Percentiles rank a stretch among this genome's conserved stretches.
phyloP scores from a whole-genome alignment of 73 alveolate species.

The Halteria grandinella region DNA sequence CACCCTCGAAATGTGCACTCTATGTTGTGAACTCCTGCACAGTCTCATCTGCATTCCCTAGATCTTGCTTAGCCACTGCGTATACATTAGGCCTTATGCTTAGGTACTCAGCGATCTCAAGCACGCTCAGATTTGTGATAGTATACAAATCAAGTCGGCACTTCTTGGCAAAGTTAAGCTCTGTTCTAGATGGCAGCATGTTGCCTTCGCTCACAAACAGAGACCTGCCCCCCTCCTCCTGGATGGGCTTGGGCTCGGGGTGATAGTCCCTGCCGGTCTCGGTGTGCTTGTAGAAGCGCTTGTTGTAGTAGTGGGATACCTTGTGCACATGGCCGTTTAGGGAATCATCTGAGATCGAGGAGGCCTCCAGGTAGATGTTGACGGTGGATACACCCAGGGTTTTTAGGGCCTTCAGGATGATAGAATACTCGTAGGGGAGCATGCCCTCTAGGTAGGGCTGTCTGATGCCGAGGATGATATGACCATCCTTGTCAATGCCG shows the following conservation, averaged over 20 bases:
- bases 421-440: conserved; percentile 43
- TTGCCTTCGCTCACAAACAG: conserved; percentile 31
- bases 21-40: too few species aligned
- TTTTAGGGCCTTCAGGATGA: conserved; percentile 10
- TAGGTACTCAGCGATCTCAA: conserved; percentile 27
- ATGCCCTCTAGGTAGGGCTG: conserved; percentile 38
- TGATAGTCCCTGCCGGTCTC: too few species aligned
- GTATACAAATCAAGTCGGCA: conserved; percentile 34
- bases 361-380: conserved; percentile 36
- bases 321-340: background rate
- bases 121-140: conserved; percentile 34
- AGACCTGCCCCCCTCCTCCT: background rate
- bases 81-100: background rate
- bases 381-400: background rate
- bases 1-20: too few species aligned
- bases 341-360: background rate
- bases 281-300: conserved; percentile 31
- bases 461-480: conserved; percentile 3
- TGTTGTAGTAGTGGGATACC: conserved; percentile 11
- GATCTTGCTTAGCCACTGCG: conserved; percentile 37
- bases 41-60: too few species aligned
- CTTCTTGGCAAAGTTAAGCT: conserved; percentile 16
- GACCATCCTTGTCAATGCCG: background rate
- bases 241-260: background rate
- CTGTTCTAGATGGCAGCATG: conserved; percentile 44